Conservation (phyloP, 805 yeast genomes). For the Lachancea sp. region DNA sequence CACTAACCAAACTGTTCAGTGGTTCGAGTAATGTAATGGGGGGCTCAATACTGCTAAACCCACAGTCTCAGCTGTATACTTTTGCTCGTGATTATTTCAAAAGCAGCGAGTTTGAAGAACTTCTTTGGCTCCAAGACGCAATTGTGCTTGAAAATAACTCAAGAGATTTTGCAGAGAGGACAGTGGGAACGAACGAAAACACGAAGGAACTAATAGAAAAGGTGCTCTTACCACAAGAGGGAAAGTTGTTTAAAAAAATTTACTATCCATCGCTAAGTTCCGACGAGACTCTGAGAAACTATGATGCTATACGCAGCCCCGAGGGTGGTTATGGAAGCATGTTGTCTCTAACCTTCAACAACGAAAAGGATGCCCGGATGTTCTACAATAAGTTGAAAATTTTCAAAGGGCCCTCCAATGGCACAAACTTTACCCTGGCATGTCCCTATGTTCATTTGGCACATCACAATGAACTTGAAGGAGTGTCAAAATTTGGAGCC, state of each 20-base stretch:
- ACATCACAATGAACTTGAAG: constrained; percentile 74
- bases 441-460: constrained; percentile 83
- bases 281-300: constrained; percentile 49
- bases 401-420: constrained; percentile 80
- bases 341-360: constrained; percentile 63
- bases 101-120: constrained; percentile 58
- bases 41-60: constrained; percentile 78
- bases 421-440: constrained; percentile 72
- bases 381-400: constrained; percentile 55
- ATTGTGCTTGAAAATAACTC: constrained; percentile 87
- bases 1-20: constrained; percentile 85
- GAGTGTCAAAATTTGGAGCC: constrained; percentile 72
- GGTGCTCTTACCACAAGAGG: constrained; percentile 40
- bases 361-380: constrained; percentile 55
- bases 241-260: constrained; percentile 49
- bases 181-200: constrained; percentile 45
- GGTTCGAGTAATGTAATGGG: constrained; percentile 97
- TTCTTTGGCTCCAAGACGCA: constrained; percentile 91
- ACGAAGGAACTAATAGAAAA: constrained; percentile 46
- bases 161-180: constrained; percentile 73
- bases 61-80: constrained; percentile 45
- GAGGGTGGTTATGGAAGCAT: constrained; percentile 87
- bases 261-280: constrained; percentile 59
- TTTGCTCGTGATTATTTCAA: constrained; percentile 36
- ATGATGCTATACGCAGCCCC: constrained; percentile 57